Conservation (phyloP, 257 asterid genomes). For the Parsonsia alboflavescens region DNA sequence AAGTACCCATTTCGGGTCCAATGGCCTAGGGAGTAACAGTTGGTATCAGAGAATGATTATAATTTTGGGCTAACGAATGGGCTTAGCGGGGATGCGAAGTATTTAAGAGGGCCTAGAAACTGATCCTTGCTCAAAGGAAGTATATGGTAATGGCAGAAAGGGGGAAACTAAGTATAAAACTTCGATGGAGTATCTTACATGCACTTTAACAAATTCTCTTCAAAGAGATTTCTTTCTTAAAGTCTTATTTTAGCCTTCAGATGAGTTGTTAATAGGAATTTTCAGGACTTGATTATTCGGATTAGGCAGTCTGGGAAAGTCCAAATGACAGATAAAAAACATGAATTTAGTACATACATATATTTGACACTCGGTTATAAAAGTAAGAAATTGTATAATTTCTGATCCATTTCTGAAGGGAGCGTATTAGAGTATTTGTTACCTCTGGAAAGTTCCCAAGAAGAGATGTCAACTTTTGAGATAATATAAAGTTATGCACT, state of each 20-base stretch:
- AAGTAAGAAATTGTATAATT: not conserved
- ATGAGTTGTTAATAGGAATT: not conserved
- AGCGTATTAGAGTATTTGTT: constrained; percentile 10
- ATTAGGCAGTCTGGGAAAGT: not conserved
- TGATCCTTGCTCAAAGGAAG: not conserved
- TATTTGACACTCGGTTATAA: not conserved
- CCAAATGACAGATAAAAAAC: not conserved
- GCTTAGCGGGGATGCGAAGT: too few species aligned
- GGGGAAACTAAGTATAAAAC: not conserved
- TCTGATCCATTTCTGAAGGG: not conserved
- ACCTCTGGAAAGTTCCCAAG: constrained; percentile 99
- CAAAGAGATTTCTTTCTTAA: not conserved
- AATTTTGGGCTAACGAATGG: too few species aligned
- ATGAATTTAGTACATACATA: not conserved
- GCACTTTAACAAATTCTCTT: not conserved
- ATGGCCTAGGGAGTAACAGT: too few species aligned
- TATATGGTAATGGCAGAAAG: not conserved
- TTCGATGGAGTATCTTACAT: not conserved
- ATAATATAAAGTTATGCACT: constrained; percentile 87
- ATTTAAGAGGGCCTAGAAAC: not conserved
- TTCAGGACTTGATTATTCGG: not conserved
- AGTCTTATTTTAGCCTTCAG: not conserved
- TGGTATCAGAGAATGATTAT: too few species aligned
- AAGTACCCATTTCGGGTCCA: too few species aligned
- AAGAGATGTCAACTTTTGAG: constrained; percentile 79